Evolutionary conservation across 805 yeast species (phyloP).

Genomic region (Wickerhamiella sorbophila): DNA sequence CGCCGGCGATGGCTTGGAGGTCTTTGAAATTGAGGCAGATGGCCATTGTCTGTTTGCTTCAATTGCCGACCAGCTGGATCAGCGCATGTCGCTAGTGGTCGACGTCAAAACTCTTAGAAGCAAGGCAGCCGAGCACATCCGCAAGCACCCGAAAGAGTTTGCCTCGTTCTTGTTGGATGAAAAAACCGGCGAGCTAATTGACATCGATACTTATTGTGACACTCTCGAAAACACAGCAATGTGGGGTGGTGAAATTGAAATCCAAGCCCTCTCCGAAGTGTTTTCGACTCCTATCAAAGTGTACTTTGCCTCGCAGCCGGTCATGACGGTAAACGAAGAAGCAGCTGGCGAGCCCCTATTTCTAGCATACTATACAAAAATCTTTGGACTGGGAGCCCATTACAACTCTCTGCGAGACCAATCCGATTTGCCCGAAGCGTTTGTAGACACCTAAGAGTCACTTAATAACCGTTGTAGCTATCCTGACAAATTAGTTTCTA

Average conservation of each 20-base stretch:
- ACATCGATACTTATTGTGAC: conserved; percentile 51
- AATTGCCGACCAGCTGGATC: conserved; percentile 56
- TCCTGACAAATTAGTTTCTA: background rate
- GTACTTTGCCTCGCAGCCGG: conserved; percentile 61
- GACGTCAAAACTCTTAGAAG: conserved; percentile 44
- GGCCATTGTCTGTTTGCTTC: conserved; percentile 91
- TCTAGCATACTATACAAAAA: conserved; percentile 71
- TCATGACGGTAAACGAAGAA: conserved; percentile 46
- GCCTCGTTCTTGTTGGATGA: conserved; percentile 78
- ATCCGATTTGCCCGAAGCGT: conserved; percentile 2
- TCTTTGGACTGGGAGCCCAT: conserved; percentile 87
- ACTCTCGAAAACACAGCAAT: conserved; percentile 63
- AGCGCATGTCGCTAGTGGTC: conserved; percentile 32
- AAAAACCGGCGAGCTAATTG: conserved; percentile 44
- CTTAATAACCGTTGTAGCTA: background rate
- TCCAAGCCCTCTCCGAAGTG: conserved; percentile 62
- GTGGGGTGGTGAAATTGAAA: conserved; percentile 96
- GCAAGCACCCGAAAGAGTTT: conserved; percentile 51
- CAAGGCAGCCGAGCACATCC: conserved; percentile 52
- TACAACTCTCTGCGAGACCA: conserved; percentile 52
- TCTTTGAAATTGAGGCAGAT: conserved; percentile 69
- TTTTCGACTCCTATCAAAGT: conserved; percentile 63
- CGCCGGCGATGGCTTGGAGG: conserved; percentile 32
- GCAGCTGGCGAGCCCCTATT: conserved; percentile 36
- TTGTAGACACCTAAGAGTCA: background rate